Evolutionary conservation across 129 eudicot genomes (phyloP), one percentile per base, ranked within the genome.

Genomic region (carrot (Daucus carota)): DNA sequence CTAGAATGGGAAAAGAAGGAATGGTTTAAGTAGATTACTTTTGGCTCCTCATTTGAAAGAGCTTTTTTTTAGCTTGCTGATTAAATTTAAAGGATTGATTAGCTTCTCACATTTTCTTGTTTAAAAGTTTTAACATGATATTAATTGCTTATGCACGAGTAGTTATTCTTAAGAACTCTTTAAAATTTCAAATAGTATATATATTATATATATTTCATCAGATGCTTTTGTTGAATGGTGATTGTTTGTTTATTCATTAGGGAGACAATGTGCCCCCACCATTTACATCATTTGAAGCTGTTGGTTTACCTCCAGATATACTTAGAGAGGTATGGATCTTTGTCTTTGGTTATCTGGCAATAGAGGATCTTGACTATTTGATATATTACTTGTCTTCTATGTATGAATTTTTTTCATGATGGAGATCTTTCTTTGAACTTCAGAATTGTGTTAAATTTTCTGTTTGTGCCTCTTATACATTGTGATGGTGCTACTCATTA

Each of bases 251-350:
- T 43, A 41, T 72, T 47, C 17, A 36, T 77, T 54, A 88, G 92
- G 92, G 92, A 28, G 89, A 80, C 22, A 73, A 88, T 76, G 87
- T 88, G 71, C 92, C 92, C 48, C 80, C 82, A 57, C 92, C 92
- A 18, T 88, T 80, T 48, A 85, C 81, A 80, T 83, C 92, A 24
- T 88, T 88, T 85, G 89, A 83, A 32, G 87, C 84, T 32, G 78
- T 89, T 67, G 92, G 92, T 12, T 88, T 88, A 70, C 89, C 92
- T 28, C 83, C 82, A 18, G 92, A 85, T 57, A 80, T 88, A 54
- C 84, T 88, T 24, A 80, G 83, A 59, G 92, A 83, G 89, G 92
- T 85, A 79, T 75, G 85, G 62, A 29, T 66, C 71, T 28, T n/a
- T 12, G 65, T 26, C 70, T 72, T 59, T 75, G 65, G 67, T 70